Conservation (phyloP, 208 protist genomes). For the Trypanosoma melophagium region DNA sequence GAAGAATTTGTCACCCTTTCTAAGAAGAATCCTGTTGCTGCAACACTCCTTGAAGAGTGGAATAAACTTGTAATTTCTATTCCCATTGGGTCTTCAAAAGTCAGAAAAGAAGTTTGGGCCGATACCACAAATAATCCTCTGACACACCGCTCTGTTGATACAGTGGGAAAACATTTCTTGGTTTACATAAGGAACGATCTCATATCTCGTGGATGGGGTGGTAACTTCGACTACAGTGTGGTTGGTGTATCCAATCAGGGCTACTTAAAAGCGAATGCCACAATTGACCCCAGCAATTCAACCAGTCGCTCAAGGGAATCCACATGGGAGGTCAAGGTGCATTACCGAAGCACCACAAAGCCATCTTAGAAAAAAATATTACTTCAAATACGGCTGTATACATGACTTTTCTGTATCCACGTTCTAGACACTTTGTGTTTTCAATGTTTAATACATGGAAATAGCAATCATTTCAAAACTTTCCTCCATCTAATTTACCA, state of each 20-base stretch:
- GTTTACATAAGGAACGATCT: constrained; percentile 76
- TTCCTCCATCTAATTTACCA: too few relatives aligned
- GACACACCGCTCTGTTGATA: constrained; percentile 73
- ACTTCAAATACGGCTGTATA: too few relatives aligned
- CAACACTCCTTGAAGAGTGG: constrained; percentile 72
- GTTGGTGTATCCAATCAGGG: constrained; percentile 69
- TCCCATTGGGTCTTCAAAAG: constrained; percentile 27
- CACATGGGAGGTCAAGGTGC: constrained; percentile 73
- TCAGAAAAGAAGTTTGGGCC: constrained; percentile 70
- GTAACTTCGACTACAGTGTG: constrained; percentile 86
- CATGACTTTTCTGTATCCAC: too few relatives aligned
- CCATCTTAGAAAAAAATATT: too few relatives aligned
- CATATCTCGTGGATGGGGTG: constrained; percentile 64
- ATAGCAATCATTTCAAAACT: too few relatives aligned
- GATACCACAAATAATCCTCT: constrained; percentile 43
- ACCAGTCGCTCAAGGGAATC: constrained; percentile 28
- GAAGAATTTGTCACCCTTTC: constrained; percentile 57
- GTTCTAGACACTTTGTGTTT: too few relatives aligned
- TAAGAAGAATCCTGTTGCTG: constrained; percentile 66
- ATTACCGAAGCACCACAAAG: constrained; percentile 51
- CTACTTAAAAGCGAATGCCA: constrained; percentile 69
- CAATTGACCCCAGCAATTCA: constrained; percentile 38
- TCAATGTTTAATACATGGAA: too few relatives aligned
- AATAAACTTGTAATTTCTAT: constrained; percentile 49
- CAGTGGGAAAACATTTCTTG: constrained; percentile 85